Evolutionary conservation across 768 basidiomycete species (phyloP).

Genomic region (Bullera alba): DNA sequence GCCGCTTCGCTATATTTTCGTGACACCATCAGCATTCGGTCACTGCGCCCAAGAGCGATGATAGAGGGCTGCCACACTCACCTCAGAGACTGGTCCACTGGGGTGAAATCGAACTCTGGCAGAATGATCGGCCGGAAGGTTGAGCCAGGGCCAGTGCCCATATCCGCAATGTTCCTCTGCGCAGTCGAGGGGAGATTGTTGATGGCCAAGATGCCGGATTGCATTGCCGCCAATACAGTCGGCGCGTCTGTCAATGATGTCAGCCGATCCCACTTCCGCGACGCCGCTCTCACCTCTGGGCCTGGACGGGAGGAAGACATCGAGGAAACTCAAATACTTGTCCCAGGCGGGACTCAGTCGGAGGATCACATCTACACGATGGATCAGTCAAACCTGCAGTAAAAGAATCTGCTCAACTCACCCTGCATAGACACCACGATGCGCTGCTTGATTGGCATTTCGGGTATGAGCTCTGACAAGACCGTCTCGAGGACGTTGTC

Average conservation of each 20-base stretch:
- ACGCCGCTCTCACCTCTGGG: background rate
- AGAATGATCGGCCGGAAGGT: conserved; percentile 13
- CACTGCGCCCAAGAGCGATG: background rate
- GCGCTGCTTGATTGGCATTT: conserved; percentile 10
- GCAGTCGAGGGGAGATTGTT: conserved; percentile 2
- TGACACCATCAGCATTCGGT: background rate
- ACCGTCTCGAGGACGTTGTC: conserved; percentile 15
- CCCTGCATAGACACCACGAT: conserved; percentile 7
- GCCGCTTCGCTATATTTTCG: conserved; percentile 3
- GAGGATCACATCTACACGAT: background rate
- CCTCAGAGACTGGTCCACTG: background rate
- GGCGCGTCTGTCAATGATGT: background rate
- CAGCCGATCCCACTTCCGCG: background rate
- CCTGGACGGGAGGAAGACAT: background rate
- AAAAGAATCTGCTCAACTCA: background rate
- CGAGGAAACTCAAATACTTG: background rate
- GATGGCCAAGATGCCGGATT: conserved; percentile 9
- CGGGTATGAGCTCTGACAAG: conserved; percentile 8
- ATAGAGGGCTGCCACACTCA: background rate
- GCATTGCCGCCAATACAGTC: conserved; percentile 2
- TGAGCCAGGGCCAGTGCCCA: background rate
- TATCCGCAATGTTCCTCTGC: background rate
- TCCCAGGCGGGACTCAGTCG: background rate
- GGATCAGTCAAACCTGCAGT: background rate
- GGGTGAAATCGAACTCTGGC: conserved; percentile 7